A percentile compares a stretch with the other conserved stretches of the same genome.
These are phyloP conservation scores for Phyllosticta citriasiana DNA, from an alignment of 2,329 filamentous ascomycete genomes.

Conservation along the genomic window DNA sequence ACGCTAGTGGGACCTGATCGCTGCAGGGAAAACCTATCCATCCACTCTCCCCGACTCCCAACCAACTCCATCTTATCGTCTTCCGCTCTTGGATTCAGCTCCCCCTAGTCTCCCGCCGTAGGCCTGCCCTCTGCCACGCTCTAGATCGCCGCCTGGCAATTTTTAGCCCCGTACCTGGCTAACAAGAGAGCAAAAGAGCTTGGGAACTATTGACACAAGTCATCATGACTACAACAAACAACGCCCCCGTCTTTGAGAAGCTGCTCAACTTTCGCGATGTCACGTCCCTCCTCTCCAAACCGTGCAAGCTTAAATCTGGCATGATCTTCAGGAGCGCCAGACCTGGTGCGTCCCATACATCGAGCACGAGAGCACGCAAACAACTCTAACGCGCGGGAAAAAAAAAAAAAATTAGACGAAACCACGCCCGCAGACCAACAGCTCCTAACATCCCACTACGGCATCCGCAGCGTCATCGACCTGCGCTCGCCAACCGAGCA, in stretches of 20 bases:
- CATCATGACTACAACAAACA: constrained; percentile 2
- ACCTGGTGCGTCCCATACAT: constrained; percentile 18
- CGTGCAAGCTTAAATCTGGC: constrained; percentile 16
- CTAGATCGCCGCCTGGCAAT: neutral
- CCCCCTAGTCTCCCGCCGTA: neutral
- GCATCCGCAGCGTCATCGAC: constrained; percentile 66
- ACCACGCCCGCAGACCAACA: constrained; percentile 56
- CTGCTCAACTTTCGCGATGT: constrained; percentile 29
- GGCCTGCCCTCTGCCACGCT: neutral
- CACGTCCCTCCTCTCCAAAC: neutral
- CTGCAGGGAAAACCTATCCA: neutral
- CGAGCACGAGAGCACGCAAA: neutral
- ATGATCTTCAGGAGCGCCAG: constrained; percentile 26
- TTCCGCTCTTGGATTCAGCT: neutral
- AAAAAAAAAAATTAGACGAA: constrained; percentile 49
- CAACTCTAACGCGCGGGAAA: neutral
- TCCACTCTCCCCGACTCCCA: neutral
- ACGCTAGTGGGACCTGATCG: neutral
- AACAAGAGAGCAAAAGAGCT: neutral
- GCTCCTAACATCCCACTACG: constrained; percentile 48
- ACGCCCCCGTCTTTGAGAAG: constrained; percentile 15
- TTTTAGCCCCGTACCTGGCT: neutral
- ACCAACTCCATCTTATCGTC: neutral
- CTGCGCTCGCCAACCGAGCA: constrained; percentile 72
- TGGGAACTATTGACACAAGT: neutral